Evolutionary conservation across 495 filamentous ascomycete species (phyloP), one percentile per base, ranked within the genome.

Genomic region (Hypoxylon crocopeplum): DNA sequence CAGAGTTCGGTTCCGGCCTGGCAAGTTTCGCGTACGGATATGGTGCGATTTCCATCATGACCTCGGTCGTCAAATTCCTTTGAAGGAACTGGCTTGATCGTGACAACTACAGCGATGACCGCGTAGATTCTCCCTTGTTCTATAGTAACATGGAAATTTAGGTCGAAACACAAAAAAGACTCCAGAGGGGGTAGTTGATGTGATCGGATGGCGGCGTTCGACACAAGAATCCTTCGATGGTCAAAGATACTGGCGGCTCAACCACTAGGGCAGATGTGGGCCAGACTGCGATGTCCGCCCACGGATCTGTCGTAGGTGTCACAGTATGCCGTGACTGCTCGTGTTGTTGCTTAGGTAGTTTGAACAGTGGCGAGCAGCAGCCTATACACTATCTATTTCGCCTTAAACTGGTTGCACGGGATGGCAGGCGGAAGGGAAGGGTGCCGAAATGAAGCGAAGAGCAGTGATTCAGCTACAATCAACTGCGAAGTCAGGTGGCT

Each of bases 31-130:
- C 15, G 29, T 57, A 59, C n/a, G 62, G 47, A 41, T 62, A 59
- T 3, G 58, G 59, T 12, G 51, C 40, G 6, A 64, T 42, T 59
- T 70, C 65, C 68, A 68, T 70, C 51, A 64, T 60, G 21, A 47
- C 51, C 34, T 30, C 47, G 37, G 39, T 48, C 38, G 47, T 37
- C 29, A 16, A 29, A 40, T 20, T 39, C 39, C 53, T 32, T 38
- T 20, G 38, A 29, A 49, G 20, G 37, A 39, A 41, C 40, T 38
- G 29, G 33, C 22, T 38, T 46, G 27, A 19, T 39, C 13, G 38
- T 50, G 29, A 52, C 11, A 51, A 16, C 20, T 50, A 32, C 38
- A 27, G 49, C 27, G 34, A 36, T 59, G 29, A 50, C 56, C 49
- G 61, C 45, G 33, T 36, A 21, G 38, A 10, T 41, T 36, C 39